A percentile compares a stretch with the other conserved stretches of the same genome.
These are phyloP conservation scores for Lentinula novae-zelandiae DNA, from an alignment of 1,284 basidiomycete species.

Conservation along the genomic window DNA sequence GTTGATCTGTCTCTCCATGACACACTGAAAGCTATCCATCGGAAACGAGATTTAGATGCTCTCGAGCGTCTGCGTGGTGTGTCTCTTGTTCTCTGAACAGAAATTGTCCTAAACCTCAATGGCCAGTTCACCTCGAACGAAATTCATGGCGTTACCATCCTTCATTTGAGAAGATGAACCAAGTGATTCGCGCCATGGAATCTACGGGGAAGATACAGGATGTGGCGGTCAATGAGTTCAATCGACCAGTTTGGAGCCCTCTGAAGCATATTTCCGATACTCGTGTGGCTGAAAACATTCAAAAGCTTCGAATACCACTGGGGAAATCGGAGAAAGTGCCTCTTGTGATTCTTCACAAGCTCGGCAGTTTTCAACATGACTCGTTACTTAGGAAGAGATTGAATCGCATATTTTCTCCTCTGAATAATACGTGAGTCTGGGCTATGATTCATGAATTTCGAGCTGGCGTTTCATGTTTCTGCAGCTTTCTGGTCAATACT, in stretches of 20 bases:
- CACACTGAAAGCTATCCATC: neutral
- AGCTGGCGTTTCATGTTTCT: neutral
- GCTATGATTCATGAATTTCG: neutral
- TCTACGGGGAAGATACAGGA: neutral
- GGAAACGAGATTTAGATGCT: neutral
- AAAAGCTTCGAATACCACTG: neutral
- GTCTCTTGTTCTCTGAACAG: neutral
- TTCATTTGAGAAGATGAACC: neutral
- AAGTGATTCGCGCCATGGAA: neutral
- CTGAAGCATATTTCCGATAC: neutral
- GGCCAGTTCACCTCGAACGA: neutral
- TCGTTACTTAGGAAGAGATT: constrained; percentile 26
- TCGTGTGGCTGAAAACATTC: neutral
- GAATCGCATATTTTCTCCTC: constrained; percentile 32
- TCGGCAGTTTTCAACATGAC: constrained; percentile 32
- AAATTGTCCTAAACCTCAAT: neutral
- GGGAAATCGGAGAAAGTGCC: neutral
- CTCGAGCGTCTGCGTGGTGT: neutral
- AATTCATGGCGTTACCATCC: neutral
- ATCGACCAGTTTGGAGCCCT: neutral
- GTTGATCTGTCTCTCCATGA: neutral
- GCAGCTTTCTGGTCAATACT: constrained; percentile 11
- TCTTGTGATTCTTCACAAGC: constrained; percentile 27
- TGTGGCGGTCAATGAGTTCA: neutral
- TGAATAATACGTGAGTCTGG: constrained; percentile 34